Evolutionary conservation across 306 rosid species (phyloP), one percentile per base, ranked within the genome.

Genomic region (Hippophae gyantsensis): DNA sequence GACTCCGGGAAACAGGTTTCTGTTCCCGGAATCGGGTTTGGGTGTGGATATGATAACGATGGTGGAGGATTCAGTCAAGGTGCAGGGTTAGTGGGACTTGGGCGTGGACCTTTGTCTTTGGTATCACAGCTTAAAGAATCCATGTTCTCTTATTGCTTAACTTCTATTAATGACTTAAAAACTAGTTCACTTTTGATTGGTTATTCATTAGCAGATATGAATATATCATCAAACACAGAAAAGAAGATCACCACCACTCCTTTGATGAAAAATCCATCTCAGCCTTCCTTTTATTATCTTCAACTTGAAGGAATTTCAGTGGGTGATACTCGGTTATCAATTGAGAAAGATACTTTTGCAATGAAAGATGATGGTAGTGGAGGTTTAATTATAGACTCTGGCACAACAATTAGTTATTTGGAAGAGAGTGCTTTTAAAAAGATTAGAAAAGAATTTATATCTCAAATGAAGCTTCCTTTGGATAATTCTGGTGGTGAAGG

Each of bases 1-100:
- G 76, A 77, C 8, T 38, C 63, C 3, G 48, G 56, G 4, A 47
- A n/a, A 6, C 48, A 65, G 38, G 69, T 52, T 52, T 60, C 82
- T 2, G 55, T 78, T 14, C 18, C 70, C 0, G 69, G 72, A n/a
- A 59, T 90, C 5, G 95, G 87, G 49, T 90, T 90, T 38, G 98
- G 98, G 4, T 90, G 98, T 45, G 96, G 96, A 0, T 76, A 61
- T 5, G 92, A 90, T 27, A 90, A 90, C 12, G 78, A 83, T 57
- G 98, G 98, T 5, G 76, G 75, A 6, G 98, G 96, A 11, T 87
- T 90, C 56, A 63, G 55, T 25, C 98, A 90, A 71, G 89, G 89
- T 1, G 81, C 82, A 0, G 98, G 98, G 0, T 55, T 90, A 1
- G 95, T 90, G 0, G 96, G 96, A 5, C 81, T 90, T 0, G 98